A percentile compares a stretch with the other conserved stretches of the same genome.
phyloP scores from a whole-genome alignment of 1,284 basidiomycete genomes.

The Cutaneotrichosporon mucoides region DNA sequence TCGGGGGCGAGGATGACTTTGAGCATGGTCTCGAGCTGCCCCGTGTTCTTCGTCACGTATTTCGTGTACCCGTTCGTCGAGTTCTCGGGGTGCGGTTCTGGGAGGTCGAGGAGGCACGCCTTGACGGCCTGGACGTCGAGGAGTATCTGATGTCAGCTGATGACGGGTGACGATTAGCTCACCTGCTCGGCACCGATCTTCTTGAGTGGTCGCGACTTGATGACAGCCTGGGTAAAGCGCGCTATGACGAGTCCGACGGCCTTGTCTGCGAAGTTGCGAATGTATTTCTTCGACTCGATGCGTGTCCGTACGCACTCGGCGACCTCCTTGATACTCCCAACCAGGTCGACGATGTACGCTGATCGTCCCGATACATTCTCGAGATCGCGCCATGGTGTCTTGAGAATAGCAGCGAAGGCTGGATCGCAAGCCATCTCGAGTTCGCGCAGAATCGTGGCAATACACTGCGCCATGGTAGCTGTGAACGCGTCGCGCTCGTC shows the following conservation, averaged over 20 bases:
- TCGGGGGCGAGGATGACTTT: constrained; percentile 91
- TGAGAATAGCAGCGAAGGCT: constrained; percentile 67
- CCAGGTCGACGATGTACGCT: constrained; percentile 70
- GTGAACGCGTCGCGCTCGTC: constrained; percentile 83
- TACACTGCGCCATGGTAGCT: constrained; percentile 74
- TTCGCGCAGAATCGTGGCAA: constrained; percentile 71
- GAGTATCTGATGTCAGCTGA: constrained; percentile 60
- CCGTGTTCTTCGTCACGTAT: constrained; percentile 72
- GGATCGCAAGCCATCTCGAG: constrained; percentile 75
- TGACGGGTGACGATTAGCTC: background rate
- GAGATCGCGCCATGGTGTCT: constrained; percentile 67
- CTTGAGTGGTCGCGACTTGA: constrained; percentile 78
- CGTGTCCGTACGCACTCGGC: constrained; percentile 49
- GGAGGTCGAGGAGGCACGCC: constrained; percentile 73
- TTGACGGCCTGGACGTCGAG: constrained; percentile 88
- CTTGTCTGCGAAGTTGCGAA: constrained; percentile 87
- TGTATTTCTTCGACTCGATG: constrained; percentile 87
- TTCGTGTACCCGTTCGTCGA: constrained; percentile 59
- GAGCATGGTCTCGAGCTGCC: constrained; percentile 78
- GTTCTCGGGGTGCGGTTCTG: constrained; percentile 50
- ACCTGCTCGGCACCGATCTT: constrained; percentile 76
- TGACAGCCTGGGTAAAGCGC: constrained; percentile 79
- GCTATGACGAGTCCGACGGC: constrained; percentile 73
- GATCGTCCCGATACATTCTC: constrained; percentile 83
- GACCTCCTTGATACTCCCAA: constrained; percentile 78